Base-by-base conservation (phyloP, 164 flowering plant species). In the Platanus orientalis region DNA sequence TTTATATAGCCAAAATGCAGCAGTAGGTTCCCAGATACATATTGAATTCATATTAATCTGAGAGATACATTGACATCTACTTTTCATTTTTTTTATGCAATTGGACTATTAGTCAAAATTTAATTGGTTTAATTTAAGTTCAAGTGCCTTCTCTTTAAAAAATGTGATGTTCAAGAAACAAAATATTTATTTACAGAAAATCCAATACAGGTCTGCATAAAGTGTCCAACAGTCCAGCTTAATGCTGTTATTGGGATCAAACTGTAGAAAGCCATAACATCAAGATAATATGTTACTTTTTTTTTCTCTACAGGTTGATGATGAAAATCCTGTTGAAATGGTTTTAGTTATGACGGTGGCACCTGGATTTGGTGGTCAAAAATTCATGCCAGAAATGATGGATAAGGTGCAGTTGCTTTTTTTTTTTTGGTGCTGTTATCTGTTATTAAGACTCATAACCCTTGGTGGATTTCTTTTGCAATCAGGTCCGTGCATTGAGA, bases 351-450 rank as follows among this genome's bases (percentile, higher is more conserved):
- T 95, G 99, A 95, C 99, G 57, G 97, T 95, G 17, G 97, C 90
- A 81, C 98, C 99, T 71, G 99, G 99, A 62, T 92, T 95, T 79
- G 97, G 97, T 72, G 99, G 99, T 47, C 97, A 92, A 65, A 95
- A 92, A 73, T 95, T 95, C 81, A 90, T 92, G 98, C 91, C 96
- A 29, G 84, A 87, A 34, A 90, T 62, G 79, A 95, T 95, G 98
- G 95, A 92, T 58, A 95, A 92, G 96, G 97, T 90, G 63, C 50
- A 44, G 6, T 59, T 21, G 16, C 28, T 25, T 29, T 62, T 25
- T 36, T 34, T 13, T 12, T 51, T 17, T 2, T 68, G 50, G 40
- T 55, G 34, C 29, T 49, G 54, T 36, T 25, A 42, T 10, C 28
- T 47, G 48, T 55, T 49, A 40, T 47, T 54, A 23, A 66, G 45